Evolutionary conservation across 768 basidiomycete genomes (phyloP), one percentile per base, ranked within the genome.

Genomic region (Pulveroboletus sp.): DNA sequence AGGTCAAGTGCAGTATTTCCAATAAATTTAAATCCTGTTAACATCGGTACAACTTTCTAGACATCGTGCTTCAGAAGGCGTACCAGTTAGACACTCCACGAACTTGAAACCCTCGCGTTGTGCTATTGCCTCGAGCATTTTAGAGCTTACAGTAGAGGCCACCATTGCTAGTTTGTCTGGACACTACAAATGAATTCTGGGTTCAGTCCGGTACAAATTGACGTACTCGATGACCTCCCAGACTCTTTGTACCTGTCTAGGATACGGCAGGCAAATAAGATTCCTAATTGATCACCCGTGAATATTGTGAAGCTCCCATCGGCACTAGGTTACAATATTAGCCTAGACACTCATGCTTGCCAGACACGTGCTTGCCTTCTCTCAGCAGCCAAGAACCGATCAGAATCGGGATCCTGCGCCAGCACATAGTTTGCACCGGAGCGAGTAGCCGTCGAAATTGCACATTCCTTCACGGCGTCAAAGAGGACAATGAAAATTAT

Each of bases 351-450:
- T 17, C 5, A 40, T 17, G 34, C 29, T 13, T 41, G 21, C 34
- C 10, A 40, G 36, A 50, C n/a, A 16, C 33, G 17, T 14, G 36
- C 71, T 52, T 57, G 85, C 87, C 71, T 61, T 65, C 74, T 80
- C 65, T 91, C 84, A 27, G 85, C 90, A 20, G 87, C 87, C 10
- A 82, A 75, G 62, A 94, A 93, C 31, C 88, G 72, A 67, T 94
- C 92, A 5, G 87, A 80, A 60, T 94, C 92, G 0, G 92, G 93
- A 66, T 94, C 93, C 63, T 94, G 91, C 3, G 93, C 90, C 16
- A 94, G 70, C 2, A 94, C 82, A 61, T 91, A 84, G 20, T 66
- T 62, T 5, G 79, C 81, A 0, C 72, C 75, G 16, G 72, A 68
- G 3, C 57, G 51, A 24, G 81, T 70, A 2, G 90, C 92, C 0